Evolutionary conservation across 495 filamentous ascomycete genomes (phyloP), one percentile per base, ranked within the genome.

Genomic region (Ramalina intermedia): DNA sequence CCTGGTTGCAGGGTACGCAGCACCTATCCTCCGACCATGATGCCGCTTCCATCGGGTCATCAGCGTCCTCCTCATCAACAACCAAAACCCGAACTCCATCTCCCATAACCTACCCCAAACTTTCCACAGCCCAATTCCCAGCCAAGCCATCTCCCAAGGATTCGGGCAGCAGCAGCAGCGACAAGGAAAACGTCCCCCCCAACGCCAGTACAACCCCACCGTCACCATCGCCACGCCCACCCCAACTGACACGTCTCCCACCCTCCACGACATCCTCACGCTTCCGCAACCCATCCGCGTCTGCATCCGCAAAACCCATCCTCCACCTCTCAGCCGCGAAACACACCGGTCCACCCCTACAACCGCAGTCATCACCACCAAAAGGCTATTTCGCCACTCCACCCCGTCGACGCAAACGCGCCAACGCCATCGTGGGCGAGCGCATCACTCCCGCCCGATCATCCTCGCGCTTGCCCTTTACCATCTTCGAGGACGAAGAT

Each of bases 101-200:
- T 3, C 42, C 24, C 23, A 23, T 16, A 13, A 24, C 27, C 23
- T 20, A 17, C 13, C n/a, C 16, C 20, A 23, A 12, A 3, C 16
- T 21, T 29, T 27, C 43, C 18, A 37, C 14, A 38, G 7, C 17
- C 6, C 18, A 26, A 1, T 24, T 24, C 18, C 36, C 27, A 21
- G 18, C 27, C 47, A 50, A 38, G 27, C 16, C 17, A 9, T 7
- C 1, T 7, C 23, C 33, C 16, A 4, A 47, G 17, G 16, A 29
- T 45, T 45, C 21, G 18, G 1, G 27, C 27, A 41, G 35, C 47
- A 39, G 46, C 47, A 33, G 29, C 18, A 53, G 54, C 38, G 17
- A 53, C 37, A 56, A 56, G 21, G 50, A 56, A 40, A 56, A 53
- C 35, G 18, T 50, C 18, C 29, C 37, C 23, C 51, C 54, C 16